A percentile compares a stretch with the other conserved stretches of the same genome.
Conservation (phyloP, 2,329 filamentous ascomycete species). For the Alternaria rosae region DNA sequence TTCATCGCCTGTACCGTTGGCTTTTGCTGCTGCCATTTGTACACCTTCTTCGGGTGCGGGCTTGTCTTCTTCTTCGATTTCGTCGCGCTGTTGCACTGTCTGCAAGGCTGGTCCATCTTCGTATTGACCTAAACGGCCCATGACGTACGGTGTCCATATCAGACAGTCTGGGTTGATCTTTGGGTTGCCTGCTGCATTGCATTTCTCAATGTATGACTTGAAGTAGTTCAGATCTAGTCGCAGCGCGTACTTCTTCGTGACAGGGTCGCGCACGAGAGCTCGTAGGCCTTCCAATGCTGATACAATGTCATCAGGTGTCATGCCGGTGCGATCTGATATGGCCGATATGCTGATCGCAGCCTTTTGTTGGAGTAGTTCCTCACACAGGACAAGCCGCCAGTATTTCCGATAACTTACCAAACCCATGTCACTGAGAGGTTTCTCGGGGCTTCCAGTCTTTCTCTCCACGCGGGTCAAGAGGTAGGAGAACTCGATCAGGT, state of each 20-base stretch:
- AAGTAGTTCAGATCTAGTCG: conserved; percentile 87
- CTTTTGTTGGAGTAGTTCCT: conserved; percentile 75
- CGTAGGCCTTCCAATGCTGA: conserved; percentile 90
- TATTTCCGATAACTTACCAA: conserved; percentile 97
- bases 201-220: conserved; percentile 84
- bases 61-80: conserved; percentile 60
- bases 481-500: conserved; percentile 98
- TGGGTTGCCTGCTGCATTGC: conserved; percentile 88
- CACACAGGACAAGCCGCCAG: conserved; percentile 89
- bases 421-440: conserved; percentile 97
- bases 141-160: conserved; percentile 96
- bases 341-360: conserved; percentile 63
- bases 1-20: conserved; percentile 30
- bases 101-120: conserved; percentile 82
- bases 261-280: conserved; percentile 86
- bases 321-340: conserved; percentile 88
- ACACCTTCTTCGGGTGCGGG: conserved; percentile 55
- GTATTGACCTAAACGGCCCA: conserved; percentile 86
- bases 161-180: conserved; percentile 80
- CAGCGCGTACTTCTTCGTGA: conserved; percentile 88
- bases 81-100: conserved; percentile 86
- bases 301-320: conserved; percentile 96
- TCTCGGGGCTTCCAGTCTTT: conserved; percentile 95
- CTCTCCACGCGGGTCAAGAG: conserved; percentile 90
- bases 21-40: conserved; percentile 45